Conservation (phyloP, 2,329 filamentous ascomycete species). For the Curvularia spicifera region DNA sequence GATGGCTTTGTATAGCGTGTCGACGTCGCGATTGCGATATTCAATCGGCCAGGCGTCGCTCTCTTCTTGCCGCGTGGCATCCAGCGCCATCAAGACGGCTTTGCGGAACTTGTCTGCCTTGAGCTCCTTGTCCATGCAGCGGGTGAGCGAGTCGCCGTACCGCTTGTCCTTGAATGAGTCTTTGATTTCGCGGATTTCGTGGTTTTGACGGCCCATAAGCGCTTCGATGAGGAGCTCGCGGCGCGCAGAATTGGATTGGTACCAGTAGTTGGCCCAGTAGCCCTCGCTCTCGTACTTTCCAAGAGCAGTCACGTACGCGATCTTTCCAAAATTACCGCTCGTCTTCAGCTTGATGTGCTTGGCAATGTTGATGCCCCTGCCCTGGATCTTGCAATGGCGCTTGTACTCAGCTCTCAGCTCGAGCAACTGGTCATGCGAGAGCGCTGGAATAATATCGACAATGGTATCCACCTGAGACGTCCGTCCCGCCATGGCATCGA, state of each 20-base stretch:
- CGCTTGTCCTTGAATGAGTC: conserved; percentile 89
- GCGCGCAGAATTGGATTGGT: conserved; percentile 83
- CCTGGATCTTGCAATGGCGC: conserved; percentile 80
- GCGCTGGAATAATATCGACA: conserved; percentile 80
- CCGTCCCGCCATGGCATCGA: conserved; percentile 73
- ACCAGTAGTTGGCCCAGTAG: conserved; percentile 99
- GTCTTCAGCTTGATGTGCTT: conserved; percentile 87
- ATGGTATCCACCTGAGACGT: conserved; percentile 71
- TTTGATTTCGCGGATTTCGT: conserved; percentile 88
- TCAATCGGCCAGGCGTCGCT: conserved; percentile 67
- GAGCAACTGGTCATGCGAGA: conserved; percentile 87
- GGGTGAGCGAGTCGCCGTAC: conserved; percentile 78
- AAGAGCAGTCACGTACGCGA: conserved; percentile 86
- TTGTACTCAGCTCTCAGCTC: conserved; percentile 91
- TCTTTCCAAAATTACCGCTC: conserved; percentile 81
- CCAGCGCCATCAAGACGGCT: conserved; percentile 81
- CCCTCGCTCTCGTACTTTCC: conserved; percentile 92
- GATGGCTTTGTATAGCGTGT: conserved; percentile 72
- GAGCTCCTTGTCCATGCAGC: conserved; percentile 90
- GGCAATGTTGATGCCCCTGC: conserved; percentile 81
- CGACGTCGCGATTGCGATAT: conserved; percentile 67
- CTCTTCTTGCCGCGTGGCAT: conserved; percentile 85
- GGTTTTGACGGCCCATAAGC: conserved; percentile 86
- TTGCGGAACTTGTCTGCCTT: conserved; percentile 96
- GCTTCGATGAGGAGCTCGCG: conserved; percentile 91